These are phyloP conservation scores for Paulownia fortunei DNA, from an alignment of 257 asterid species.

Conservation along the genomic window DNA sequence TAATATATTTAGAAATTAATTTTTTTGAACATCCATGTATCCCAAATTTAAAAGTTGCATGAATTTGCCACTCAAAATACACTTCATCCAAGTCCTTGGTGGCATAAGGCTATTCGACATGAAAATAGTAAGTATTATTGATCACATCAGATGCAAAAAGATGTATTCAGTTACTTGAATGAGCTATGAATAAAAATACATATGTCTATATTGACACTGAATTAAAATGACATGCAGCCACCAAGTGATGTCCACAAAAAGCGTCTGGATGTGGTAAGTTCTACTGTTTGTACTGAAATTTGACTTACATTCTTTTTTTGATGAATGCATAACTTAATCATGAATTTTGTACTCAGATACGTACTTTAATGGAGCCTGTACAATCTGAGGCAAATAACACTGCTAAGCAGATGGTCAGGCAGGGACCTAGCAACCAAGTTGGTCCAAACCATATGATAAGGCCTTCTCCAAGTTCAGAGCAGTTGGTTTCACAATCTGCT, in stretches of 20 bases:
- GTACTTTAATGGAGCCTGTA: conserved; percentile 60
- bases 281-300: conserved; percentile 4
- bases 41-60: conserved; percentile 8
- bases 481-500: conserved; percentile 66
- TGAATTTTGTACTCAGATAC: conserved; percentile 54
- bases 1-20: not conserved
- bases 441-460: conserved; percentile 62
- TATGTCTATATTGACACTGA: conserved; percentile 25
- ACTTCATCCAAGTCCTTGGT: not conserved
- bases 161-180: conserved; percentile 1
- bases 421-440: conserved; percentile 53
- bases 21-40: not conserved
- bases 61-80: not conserved
- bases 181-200: not conserved
- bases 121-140: conserved; percentile 6
- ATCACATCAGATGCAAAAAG: conserved; percentile 1
- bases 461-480: conserved; percentile 83
- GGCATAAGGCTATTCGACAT: not conserved
- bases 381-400: conserved; percentile 53
- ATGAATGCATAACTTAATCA: not conserved
- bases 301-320: not conserved
- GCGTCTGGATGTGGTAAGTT: conserved; percentile 84
- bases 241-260: conserved; percentile 73
- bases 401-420: conserved; percentile 60
- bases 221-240: conserved; percentile 63